Base-by-base conservation (phyloP, 2,329 filamentous ascomycete species). In the Mariannaea sp. region DNA sequence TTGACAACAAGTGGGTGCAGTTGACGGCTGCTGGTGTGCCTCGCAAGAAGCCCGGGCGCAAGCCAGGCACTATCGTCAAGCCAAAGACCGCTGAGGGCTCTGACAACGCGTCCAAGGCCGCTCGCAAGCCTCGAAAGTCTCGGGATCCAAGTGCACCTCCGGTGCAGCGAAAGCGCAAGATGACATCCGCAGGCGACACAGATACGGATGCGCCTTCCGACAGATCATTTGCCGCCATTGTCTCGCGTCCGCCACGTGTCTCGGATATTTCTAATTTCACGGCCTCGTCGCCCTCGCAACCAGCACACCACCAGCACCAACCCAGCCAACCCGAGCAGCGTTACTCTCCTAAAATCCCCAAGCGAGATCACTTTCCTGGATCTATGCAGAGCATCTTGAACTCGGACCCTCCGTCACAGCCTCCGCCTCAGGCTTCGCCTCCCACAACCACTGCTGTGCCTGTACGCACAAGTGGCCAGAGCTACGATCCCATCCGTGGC, bases 401-500 rank as follows among this genome's bases (percentile, higher is more conserved):
- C 57, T 77, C 78, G 53, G 80, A 80, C 20, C 62, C 65, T 14
- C 59, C 75, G 14, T 48, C 63, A 26, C 56, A 57, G 17, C 62
- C 64, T 1, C 64, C 62, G 17, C 56, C 60, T 4, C 56, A 60
- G 29, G 39, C 63, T 16, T 59, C 58, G 22, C 33, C 43, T 77
- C 76, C 55, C 76, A 77, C 46, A 72, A 79, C 52, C 75, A 58
- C 71, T 57, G 55, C 75, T 36, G 67, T 75, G 14, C 77, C 78
- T 7, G 74, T 78, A 42, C 78, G 87, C 43, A 86, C 87, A 12
- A 89, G 88, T 65, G 88, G 91, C 36, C 89, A 91, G 66, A 90
- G 88, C 65, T 97, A 94, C 73, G 92, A 97, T 70, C 92, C 92
- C 1, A 92, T 96, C 59, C 84, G 92, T 40, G 90, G 88, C n/a